These are phyloP conservation scores for Trichomonas gallinae DNA, from an alignment of 208 protist genomes.

Conservation along the genomic window DNA sequence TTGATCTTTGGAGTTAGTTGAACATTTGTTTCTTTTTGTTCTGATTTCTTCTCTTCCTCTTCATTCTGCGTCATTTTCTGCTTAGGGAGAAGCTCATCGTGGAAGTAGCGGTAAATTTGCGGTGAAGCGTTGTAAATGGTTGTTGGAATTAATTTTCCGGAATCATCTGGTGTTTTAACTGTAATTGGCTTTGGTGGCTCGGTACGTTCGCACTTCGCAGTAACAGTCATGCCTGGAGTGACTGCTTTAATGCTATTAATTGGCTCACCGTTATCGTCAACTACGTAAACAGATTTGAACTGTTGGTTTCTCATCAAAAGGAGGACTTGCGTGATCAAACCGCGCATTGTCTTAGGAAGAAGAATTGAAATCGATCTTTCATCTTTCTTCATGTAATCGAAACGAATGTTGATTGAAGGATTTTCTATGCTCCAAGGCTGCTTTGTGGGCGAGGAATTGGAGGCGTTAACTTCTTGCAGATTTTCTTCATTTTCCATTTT, in stretches of 20 bases:
- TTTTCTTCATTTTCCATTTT: not conserved
- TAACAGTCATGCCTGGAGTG: not conserved
- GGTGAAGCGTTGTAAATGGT: not conserved
- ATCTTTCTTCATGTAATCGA: not conserved
- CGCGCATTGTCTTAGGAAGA: not conserved
- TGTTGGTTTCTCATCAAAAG: not conserved
- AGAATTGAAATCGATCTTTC: not conserved
- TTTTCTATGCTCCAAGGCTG: too few species aligned
- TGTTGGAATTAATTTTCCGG: not conserved
- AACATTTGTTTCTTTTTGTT: not conserved
- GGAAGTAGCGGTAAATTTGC: not conserved
- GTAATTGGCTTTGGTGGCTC: not conserved
- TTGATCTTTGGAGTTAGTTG: not conserved
- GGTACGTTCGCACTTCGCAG: not conserved
- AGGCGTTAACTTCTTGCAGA: not conserved
- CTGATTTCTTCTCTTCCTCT: not conserved
- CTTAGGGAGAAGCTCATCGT: not conserved
- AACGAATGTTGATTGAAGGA: not conserved
- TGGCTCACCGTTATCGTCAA: not conserved
- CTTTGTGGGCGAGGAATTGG: too few species aligned
- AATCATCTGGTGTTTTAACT: not conserved
- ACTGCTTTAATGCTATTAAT: not conserved
- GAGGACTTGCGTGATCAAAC: not conserved
- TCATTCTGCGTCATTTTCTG: not conserved
- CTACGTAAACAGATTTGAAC: not conserved